Evolutionary conservation across 768 basidiomycete species (phyloP), one percentile per base, ranked within the genome.

Genomic region (Lyophyllum shimeji): DNA sequence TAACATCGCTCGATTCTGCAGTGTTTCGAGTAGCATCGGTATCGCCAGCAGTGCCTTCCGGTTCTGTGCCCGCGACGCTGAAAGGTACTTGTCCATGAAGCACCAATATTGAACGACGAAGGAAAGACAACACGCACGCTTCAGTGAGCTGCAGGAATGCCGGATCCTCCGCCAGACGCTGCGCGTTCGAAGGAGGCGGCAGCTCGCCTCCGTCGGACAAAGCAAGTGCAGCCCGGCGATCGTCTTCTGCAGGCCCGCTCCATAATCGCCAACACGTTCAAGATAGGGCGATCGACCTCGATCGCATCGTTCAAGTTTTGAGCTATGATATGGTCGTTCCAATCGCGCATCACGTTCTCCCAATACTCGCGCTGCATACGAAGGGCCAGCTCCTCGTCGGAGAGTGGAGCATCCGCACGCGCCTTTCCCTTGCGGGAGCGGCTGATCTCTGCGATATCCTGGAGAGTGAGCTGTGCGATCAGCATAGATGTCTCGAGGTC

Each of bases 301-400:
- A 65, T 54, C 13, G 60, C 64, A 17, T 53, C 47, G 42, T 61
- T 57, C 20, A 65, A n/a, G 25, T 59, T 62, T 34, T 44, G 46
- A 8, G 64, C 64, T 44, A 65, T 53, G 9, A 29, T 34, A 47
- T 59, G 24, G 33, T 65, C 63, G 7, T 48, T 25, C 29, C 53
- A 20, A 11, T 42, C 44, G 6, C 55, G 56, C n/a, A 60, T 7
- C 8, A 52, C 18, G 8, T 18, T 43, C 50, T 60, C 58, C 53
- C 56, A 46, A 9, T 46, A 20, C 24, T 62, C 58, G 15, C 37
- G 39, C 21, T 65, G 62, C 31, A 57, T 34, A 3, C 42, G 27
- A 12, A 65, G 54, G 3, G 64, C 64, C 3, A 60, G n/a, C 39
- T 65, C 62, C 34, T 65, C 60, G 31, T 63, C 63, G 3, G 64